phyloP scores from a whole-genome alignment of 768 basidiomycete genomes.

The Tubosaeta brunneosetosa region DNA sequence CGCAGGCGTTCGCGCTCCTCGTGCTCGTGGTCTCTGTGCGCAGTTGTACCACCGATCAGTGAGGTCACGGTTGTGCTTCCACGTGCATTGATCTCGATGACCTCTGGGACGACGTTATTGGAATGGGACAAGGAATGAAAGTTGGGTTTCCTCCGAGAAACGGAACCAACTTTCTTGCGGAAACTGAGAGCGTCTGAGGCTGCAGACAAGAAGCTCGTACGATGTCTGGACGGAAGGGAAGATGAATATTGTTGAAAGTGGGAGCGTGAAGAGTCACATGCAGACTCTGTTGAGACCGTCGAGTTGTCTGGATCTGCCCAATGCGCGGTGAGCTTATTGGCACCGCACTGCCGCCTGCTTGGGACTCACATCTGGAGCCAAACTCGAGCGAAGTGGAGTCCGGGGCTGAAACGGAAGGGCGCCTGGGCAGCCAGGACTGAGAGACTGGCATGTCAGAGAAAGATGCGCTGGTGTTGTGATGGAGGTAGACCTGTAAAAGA shows the following conservation, averaged over 20 bases:
- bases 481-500: slow-evolving; percentile 12
- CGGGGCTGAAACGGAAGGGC: slow-evolving; percentile 14
- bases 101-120: slow-evolving; percentile 54
- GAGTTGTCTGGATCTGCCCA: slow-evolving; percentile 17
- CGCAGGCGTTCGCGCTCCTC: slow-evolving; percentile 73
- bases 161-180: slow-evolving; percentile 38
- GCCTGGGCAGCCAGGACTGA: slow-evolving; percentile 19
- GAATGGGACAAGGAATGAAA: slow-evolving; percentile 22
- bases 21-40: slow-evolving; percentile 49
- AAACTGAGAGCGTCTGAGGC: slow-evolving; percentile 50
- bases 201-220: slow-evolving; percentile 47
- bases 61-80: slow-evolving; percentile 17
- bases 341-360: not conserved
- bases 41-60: slow-evolving; percentile 18
- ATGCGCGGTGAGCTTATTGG: not conserved
- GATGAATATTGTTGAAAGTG: slow-evolving; percentile 4
- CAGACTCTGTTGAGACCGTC: slow-evolving; percentile 11
- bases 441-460: slow-evolving; percentile 15
- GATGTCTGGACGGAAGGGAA: slow-evolving; percentile 28
- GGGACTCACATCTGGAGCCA: slow-evolving; percentile 13
- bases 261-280: slow-evolving; percentile 12
- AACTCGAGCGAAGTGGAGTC: slow-evolving; percentile 6
- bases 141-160: slow-evolving; percentile 37
- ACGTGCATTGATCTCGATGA: slow-evolving; percentile 66
- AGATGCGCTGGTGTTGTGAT: slow-evolving; percentile 4